Evolutionary conservation across 257 asterid genomes (phyloP).

Genomic region (Solanum neorickii): DNA sequence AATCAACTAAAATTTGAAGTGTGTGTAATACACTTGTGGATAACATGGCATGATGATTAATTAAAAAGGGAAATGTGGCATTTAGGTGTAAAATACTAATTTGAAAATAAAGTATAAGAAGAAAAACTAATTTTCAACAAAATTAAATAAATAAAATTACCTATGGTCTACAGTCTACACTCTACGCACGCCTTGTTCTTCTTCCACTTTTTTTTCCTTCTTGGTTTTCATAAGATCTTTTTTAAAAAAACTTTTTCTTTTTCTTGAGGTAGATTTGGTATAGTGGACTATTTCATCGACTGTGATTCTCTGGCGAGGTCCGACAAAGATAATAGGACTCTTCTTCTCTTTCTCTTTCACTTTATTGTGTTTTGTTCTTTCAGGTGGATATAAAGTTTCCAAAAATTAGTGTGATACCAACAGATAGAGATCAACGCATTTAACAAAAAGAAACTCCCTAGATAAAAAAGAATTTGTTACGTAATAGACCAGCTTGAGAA

Average conservation of each 20-base stretch:
- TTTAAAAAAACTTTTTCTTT: background rate
- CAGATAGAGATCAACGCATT: background rate
- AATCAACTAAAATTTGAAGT: background rate
- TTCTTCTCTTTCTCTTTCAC: background rate
- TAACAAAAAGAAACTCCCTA: background rate
- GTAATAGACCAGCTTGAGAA: background rate
- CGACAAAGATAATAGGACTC: background rate
- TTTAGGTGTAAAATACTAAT: background rate
- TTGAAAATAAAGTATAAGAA: background rate
- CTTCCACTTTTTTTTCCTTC: background rate
- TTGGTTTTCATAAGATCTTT: background rate
- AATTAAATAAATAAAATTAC: background rate
- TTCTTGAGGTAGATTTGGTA: background rate
- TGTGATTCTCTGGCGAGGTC: background rate
- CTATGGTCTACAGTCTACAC: background rate
- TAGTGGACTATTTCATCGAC: background rate
- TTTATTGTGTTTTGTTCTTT: background rate
- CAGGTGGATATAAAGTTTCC: background rate
- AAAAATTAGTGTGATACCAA: background rate
- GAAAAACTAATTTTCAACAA: background rate
- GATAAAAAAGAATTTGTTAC: background rate
- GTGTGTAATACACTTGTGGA: background rate
- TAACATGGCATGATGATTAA: background rate
- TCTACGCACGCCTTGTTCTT: background rate
- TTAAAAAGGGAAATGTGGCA: background rate